Base-by-base conservation (phyloP, 306 rosid species). In the Inga leiocalycina region DNA sequence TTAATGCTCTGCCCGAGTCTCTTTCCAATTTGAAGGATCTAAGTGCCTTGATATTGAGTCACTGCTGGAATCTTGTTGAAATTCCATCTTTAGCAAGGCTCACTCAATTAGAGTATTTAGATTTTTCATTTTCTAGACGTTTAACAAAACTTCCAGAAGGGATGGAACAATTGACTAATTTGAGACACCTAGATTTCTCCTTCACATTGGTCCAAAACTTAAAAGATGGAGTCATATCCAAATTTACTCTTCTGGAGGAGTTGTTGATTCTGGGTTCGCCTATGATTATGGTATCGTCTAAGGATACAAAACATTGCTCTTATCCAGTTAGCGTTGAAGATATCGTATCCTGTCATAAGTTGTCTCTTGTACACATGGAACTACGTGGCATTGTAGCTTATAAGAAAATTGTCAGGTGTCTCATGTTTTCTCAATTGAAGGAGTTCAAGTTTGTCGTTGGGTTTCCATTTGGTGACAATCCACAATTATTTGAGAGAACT, bases 151-250 rank as follows among this genome's bases (percentile, higher is more conserved):
- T 82, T 43, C 85, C 85, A 43, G 8, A 24, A 69, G 78, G 80
- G 9, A 70, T 77, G 15, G 73, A 78, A n/a, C 20, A 67, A 10
- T 56, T 82, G 71, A n/a, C 17, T 6, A 44, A 68, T 43, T 48
- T 77, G 51, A 76, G 78, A 65, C 81, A 76, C 74, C 56, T 82
- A 17, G 76, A 76, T 76, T 54, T 82, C 34, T 68, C 77, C 27
- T 22, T 32, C 30, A 82, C 85, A 13, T 8, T 24, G 0, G 17
- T 73, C 32, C 43, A 73, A 73, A 22, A 4, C 41, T 15, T 74
- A 1, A 7, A 41, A 7, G 17, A 2, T 30, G 62, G 62, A 14
- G 3, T 74, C 3, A 15, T 27, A 30, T 15, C 77, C 24, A 48
- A 22, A 15, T 48, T 74, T 32, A 22, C 61, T 7, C 44, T 32